A percentile compares a stretch with the other conserved stretches of the same genome.
phyloP scores from a whole-genome alignment of 345 rosid genomes.

The Linum tenue region DNA sequence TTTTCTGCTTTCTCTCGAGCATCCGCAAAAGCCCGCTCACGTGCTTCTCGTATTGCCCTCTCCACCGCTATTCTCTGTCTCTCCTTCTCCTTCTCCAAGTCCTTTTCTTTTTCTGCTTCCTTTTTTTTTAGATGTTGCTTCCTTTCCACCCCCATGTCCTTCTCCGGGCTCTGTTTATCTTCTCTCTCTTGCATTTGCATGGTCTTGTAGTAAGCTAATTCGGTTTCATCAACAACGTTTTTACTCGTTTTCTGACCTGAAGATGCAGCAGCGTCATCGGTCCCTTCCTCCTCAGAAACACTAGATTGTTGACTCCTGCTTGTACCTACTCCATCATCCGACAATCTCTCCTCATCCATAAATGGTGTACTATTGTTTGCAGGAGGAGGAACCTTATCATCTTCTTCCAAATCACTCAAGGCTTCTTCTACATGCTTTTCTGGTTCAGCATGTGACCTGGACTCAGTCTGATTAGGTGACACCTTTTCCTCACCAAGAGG shows the following conservation, averaged over 20 bases:
- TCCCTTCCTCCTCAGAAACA: conserved; percentile 26
- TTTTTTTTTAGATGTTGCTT: conserved; percentile 27
- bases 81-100: conserved; percentile 40
- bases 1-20: conserved; percentile 56
- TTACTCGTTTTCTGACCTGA: conserved; percentile 22
- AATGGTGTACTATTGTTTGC: conserved; percentile 15
- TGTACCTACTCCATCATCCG: conserved; percentile 11
- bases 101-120: conserved; percentile 41
- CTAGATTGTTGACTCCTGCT: conserved; percentile 27
- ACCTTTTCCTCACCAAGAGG: conserved; percentile 10
- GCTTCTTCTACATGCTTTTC: conserved; percentile 7
- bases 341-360: conserved; percentile 24
- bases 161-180: conserved; percentile 28
- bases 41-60: conserved; percentile 90
- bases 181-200: conserved; percentile 33
- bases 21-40: conserved; percentile 87
- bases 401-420: conserved; percentile 28
- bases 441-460: background rate
- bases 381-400: conserved; percentile 21
- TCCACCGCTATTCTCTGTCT: conserved; percentile 76
- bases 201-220: conserved; percentile 31
- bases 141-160: conserved; percentile 33
- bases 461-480: conserved; percentile 5
- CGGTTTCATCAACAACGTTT: conserved; percentile 20
- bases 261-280: conserved; percentile 17